A percentile compares a stretch with the other conserved stretches of the same genome.
phyloP scores from a whole-genome alignment of 345 rosid species.

The Draba incana region DNA sequence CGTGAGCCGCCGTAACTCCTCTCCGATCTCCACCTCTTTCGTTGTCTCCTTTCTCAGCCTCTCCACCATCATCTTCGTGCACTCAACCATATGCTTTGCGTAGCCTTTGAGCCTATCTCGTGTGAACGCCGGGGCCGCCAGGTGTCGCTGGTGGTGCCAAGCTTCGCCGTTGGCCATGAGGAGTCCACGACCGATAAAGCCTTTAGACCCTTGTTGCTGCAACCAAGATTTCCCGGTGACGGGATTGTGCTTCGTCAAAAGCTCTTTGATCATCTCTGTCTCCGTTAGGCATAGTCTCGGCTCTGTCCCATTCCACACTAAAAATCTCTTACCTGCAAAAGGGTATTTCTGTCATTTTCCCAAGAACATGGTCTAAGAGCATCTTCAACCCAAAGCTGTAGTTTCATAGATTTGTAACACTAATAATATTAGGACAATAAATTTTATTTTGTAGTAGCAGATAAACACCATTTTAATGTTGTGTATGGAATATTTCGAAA shows the following conservation, averaged over 20 bases:
- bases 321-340: conserved; percentile 76
- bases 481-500: neutral
- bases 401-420: neutral
- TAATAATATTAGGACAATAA: neutral
- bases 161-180: conserved; percentile 74
- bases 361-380: neutral
- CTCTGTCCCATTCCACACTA: conserved; percentile 87
- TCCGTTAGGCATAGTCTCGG: conserved; percentile 86
- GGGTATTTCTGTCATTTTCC: conserved; percentile 1
- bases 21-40: conserved; percentile 83
- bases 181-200: conserved; percentile 82
- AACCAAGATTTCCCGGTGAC: conserved; percentile 89
- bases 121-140: conserved; percentile 61
- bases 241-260: conserved; percentile 66
- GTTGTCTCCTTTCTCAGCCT: conserved; percentile 51
- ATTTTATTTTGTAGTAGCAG: neutral
- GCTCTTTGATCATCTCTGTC: conserved; percentile 73
- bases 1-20: conserved; percentile 68
- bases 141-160: conserved; percentile 67
- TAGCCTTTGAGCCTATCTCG: conserved; percentile 76
- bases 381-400: neutral
- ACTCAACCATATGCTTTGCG: conserved; percentile 83
- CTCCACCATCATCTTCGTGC: conserved; percentile 65
- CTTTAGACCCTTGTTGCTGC: conserved; percentile 86
- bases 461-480: neutral